Evolutionary conservation across 2,329 filamentous ascomycete genomes (phyloP).

Genomic region (Hypoxylon sp.): DNA sequence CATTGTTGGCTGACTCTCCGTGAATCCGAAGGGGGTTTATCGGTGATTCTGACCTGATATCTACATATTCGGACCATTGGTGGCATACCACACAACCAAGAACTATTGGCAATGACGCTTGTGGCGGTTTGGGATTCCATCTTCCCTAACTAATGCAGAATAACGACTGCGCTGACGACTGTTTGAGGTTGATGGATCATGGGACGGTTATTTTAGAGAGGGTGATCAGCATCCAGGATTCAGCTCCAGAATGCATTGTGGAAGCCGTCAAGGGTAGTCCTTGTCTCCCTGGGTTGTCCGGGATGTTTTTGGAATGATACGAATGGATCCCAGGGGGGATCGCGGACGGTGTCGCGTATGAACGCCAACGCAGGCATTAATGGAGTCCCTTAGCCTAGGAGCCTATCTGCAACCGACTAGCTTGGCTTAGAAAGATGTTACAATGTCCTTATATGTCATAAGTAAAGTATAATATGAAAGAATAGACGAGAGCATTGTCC

Average conservation of each 20-base stretch:
- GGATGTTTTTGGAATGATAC: constrained; percentile 47
- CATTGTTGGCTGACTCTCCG: constrained; percentile 5
- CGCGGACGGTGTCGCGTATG: constrained; percentile 42
- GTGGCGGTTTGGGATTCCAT: constrained; percentile 35
- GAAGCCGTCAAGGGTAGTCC: constrained; percentile 45
- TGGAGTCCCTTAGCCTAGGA: constrained; percentile 31
- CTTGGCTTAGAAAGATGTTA: constrained; percentile 44
- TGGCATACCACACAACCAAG: constrained; percentile 16
- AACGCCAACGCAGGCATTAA: constrained; percentile 41
- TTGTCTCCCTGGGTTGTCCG: constrained; percentile 46
- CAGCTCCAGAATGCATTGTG: constrained; percentile 47
- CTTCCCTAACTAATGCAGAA: constrained; percentile 24
- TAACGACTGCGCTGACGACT: constrained; percentile 32
- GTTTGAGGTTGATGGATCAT: constrained; percentile 67
- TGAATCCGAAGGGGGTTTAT: background rate
- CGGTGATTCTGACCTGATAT: constrained; percentile 20
- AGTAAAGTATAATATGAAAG: constrained; percentile 10
- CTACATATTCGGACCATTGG: constrained; percentile 27
- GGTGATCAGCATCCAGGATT: constrained; percentile 62
- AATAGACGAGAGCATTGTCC: constrained; percentile 21
- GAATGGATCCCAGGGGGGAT: constrained; percentile 41
- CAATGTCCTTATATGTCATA: constrained; percentile 23
- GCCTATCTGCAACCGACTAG: constrained; percentile 40
- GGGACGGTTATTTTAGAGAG: constrained; percentile 62
- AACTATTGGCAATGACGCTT: constrained; percentile 18